Conservation (phyloP, 1,139 yeast genomes). For the Pichia sp. region DNA sequence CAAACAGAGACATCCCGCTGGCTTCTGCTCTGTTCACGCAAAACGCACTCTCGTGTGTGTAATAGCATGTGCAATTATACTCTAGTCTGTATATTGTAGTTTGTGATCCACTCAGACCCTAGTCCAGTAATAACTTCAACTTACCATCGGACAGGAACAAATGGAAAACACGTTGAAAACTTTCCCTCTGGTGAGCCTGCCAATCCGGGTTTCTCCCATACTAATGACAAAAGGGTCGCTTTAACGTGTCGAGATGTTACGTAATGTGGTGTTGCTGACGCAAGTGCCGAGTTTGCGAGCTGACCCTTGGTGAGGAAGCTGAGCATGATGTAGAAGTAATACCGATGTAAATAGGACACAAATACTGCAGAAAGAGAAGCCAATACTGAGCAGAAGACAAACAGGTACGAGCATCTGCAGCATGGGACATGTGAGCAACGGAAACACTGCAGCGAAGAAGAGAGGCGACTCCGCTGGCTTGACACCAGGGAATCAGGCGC, state of each 20-base stretch:
- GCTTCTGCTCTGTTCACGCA: too few species aligned
- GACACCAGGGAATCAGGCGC: background rate
- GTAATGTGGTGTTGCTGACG: background rate
- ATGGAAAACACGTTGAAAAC: background rate
- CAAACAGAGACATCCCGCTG: too few species aligned
- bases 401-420: background rate
- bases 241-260: background rate
- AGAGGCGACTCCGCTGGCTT: background rate
- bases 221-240: background rate
- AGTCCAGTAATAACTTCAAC: too few species aligned
- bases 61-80: too few species aligned
- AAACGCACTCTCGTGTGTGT: too few species aligned
- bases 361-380: background rate
- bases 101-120: too few species aligned
- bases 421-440: background rate
- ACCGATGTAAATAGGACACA: background rate
- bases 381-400: background rate
- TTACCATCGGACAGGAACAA: too few species aligned
- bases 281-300: background rate
- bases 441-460: background rate
- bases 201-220: too few species aligned
- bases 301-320: too few species aligned
- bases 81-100: too few species aligned
- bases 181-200: too few species aligned
- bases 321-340: background rate